A percentile compares a stretch with the other conserved stretches of the same genome.
Conservation (phyloP, 1,284 basidiomycete genomes). For the Hypsizygus ulmarius region DNA sequence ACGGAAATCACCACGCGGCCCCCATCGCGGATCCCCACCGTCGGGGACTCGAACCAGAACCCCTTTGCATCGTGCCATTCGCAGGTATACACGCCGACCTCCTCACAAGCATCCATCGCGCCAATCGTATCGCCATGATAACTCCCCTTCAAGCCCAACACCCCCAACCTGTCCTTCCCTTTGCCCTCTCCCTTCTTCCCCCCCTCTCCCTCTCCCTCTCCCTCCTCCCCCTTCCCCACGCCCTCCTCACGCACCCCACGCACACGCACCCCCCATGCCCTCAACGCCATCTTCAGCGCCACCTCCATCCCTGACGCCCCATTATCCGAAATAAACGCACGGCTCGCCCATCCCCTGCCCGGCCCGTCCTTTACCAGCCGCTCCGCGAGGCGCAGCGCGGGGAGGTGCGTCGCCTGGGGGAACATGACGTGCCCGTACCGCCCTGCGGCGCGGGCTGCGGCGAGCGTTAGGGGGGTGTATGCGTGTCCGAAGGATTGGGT, state of each 20-base stretch:
- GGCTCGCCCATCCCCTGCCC: constrained; percentile 85
- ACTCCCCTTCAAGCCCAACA: constrained; percentile 88
- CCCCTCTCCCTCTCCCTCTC: no score
- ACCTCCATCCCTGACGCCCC: constrained; percentile 97
- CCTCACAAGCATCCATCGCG: constrained; percentile 92
- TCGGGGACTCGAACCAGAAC: constrained; percentile 91
- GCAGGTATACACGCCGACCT: constrained; percentile 85
- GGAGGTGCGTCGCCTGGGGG: constrained; percentile 83
- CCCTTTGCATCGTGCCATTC: constrained; percentile 96
- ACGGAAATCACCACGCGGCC: constrained; percentile 52
- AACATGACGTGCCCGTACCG: constrained; percentile 98
- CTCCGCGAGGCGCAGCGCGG: constrained; percentile 81
- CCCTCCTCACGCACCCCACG: no score
- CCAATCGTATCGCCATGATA: constrained; percentile 99
- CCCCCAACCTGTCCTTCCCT: constrained; percentile 62
- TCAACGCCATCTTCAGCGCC: constrained; percentile 93
- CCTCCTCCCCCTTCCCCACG: no score
- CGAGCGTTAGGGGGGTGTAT: constrained; percentile 73
- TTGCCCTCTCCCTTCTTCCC: constrained; percentile 22
- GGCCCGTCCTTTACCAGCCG: constrained; percentile 67
- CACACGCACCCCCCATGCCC: constrained; percentile 62
- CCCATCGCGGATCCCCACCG: constrained; percentile 67
- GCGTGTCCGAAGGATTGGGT: constrained; percentile 92
- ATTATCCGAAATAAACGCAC: constrained; percentile 93
- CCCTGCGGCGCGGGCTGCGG: constrained; percentile 87